Conservation (phyloP, 768 basidiomycete genomes). For the Dacryopinax primogenitus region DNA sequence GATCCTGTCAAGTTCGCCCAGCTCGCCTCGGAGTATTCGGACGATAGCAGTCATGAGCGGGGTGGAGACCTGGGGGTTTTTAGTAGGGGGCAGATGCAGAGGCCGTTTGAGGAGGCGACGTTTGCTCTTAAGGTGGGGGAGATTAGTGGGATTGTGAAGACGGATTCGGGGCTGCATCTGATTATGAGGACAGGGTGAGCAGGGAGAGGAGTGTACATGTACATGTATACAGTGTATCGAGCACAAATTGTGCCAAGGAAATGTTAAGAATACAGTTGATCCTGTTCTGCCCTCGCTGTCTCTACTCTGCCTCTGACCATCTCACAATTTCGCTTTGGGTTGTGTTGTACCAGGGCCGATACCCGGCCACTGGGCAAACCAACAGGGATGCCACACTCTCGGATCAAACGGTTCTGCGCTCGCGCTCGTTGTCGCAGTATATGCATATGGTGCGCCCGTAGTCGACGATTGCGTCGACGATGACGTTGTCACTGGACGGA, state of each 20-base stretch:
- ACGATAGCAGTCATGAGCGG: slow-evolving; percentile 75
- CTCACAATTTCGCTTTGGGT: background rate
- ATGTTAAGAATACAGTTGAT: background rate
- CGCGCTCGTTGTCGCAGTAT: background rate
- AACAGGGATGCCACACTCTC: slow-evolving; percentile 6
- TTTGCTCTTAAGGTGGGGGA: slow-evolving; percentile 57
- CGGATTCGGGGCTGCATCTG: slow-evolving; percentile 91
- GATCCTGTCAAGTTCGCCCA: slow-evolving; percentile 50
- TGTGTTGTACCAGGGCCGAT: too few relatives aligned
- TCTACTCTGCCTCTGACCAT: background rate
- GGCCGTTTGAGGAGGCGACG: slow-evolving; percentile 85
- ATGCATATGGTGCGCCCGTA: background rate
- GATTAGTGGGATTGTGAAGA: slow-evolving; percentile 70
- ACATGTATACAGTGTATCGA: background rate
- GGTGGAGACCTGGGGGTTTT: slow-evolving; percentile 86
- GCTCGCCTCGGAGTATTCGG: slow-evolving; percentile 65
- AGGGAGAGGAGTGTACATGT: background rate
- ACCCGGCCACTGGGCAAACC: background rate
- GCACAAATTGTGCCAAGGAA: background rate
- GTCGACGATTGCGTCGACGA: background rate
- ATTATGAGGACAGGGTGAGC: slow-evolving; percentile 74
- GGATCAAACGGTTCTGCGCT: background rate
- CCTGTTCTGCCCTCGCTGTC: background rate
- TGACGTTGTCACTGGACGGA: background rate
- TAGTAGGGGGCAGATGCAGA: slow-evolving; percentile 83